Conservation (phyloP, 83 land plant species). For the Picea engelmannii region DNA sequence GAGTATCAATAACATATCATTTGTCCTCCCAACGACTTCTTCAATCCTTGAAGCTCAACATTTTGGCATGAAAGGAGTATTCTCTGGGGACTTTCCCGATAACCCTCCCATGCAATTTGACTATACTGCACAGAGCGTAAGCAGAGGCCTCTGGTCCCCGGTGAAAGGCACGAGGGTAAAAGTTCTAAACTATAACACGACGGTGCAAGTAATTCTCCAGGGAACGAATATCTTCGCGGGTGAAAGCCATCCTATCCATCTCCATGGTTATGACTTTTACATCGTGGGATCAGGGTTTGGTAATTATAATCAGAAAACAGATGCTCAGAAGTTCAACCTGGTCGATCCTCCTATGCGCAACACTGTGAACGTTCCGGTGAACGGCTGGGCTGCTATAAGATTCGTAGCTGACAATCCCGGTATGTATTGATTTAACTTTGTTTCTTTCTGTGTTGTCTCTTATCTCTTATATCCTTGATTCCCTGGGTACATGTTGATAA, state of each 20-base stretch:
- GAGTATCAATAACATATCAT: slow-evolving; percentile 55
- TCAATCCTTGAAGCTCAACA: neutral
- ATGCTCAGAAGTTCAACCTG: slow-evolving; percentile 46
- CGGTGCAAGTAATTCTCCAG: slow-evolving; percentile 65
- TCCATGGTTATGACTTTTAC: slow-evolving; percentile 69
- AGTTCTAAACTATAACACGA: slow-evolving; percentile 37
- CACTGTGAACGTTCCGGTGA: slow-evolving; percentile 36
- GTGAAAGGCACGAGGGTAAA: slow-evolving; percentile 33
- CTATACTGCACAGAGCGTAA: slow-evolving; percentile 36
- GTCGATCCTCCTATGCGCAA: slow-evolving; percentile 51
- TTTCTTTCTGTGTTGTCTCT: too few relatives aligned
- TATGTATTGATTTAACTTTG: neutral
- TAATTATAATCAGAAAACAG: slow-evolving; percentile 37
- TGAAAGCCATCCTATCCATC: slow-evolving; percentile 75
- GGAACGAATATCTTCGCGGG: slow-evolving; percentile 39
- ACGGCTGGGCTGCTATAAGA: slow-evolving; percentile 47
- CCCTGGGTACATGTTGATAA: too few relatives aligned
- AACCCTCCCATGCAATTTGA: slow-evolving; percentile 42
- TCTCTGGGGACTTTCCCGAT: slow-evolving; percentile 47
- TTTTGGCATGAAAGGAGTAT: slow-evolving; percentile 21
- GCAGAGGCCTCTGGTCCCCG: slow-evolving; percentile 18
- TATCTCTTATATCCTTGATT: too few relatives aligned
- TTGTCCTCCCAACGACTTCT: slow-evolving; percentile 28
- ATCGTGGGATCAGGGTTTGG: slow-evolving; percentile 67
- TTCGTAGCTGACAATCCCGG: slow-evolving; percentile 46